Evolutionary conservation across 345 rosid species (phyloP), one percentile per base, ranked within the genome.

Genomic region (Clarkia xantiana): DNA sequence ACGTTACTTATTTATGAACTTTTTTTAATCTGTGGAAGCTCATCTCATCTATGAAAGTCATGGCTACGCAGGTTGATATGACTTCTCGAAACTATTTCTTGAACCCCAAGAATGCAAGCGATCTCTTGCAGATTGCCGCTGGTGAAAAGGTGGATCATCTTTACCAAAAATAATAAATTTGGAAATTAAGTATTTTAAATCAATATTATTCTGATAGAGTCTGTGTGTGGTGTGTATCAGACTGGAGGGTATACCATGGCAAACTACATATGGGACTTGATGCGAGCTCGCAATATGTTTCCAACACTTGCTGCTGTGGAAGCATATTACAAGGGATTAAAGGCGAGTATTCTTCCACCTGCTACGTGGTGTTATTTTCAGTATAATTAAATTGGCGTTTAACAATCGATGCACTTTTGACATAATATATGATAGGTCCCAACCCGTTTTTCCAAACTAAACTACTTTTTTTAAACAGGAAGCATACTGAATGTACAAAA

Each of bases 221-320:
- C n/a, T 44, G 6, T 44, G 15, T 19, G 45, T 44, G 14, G 59
- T 54, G 51, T 45, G 39, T 38, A 44, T 38, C 82, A 84, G 98
- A 70, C 72, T 14, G 96, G 96, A 52, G 98, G 94, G 36, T 91
- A 81, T 65, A 76, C 85, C 14, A 73, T 62, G 52, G 96, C 98
- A 58, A 86, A 91, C 70, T 78, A 58, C 58, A 59, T 84, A 63
- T 91, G 98, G 98, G 94, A 91, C 71, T 59, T 91, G 61, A 80
- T 84, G 89, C 86, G 73, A 71, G 68, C 82, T 45, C 87, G 87
- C 43, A 76, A 67, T 0, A 14, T 66, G n/a, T 44, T 39, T 23
- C 79, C 75, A 0, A 20, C 69, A 10, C 63, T 71, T 40, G 60
- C 78, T 43, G 79, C 84, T 1, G 85, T 81, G 54, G 93, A 86